Evolutionary conservation across 208 protist genomes (phyloP), one percentile per base, ranked within the genome.

Genomic region (Trypanosoma avium): DNA sequence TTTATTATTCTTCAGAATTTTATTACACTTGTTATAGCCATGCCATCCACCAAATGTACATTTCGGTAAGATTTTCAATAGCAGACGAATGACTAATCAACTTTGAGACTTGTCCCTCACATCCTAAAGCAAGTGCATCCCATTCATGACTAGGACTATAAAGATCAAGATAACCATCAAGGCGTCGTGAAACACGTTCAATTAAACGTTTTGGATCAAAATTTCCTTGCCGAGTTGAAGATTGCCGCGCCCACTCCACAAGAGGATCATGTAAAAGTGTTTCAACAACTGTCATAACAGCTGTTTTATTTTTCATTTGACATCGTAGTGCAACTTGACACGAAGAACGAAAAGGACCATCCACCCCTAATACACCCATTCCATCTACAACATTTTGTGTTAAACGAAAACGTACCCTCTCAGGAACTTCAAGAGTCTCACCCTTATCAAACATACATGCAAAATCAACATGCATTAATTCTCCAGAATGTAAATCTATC

Each of bases 11-110:
- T 43, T 58, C 5, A 5, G 1, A 2, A 6, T 15, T 7, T 58
- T 21, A 10, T 58, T 38, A 15, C 10, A 46, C 36, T 35, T 19
- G n/a, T 56, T 82, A 98, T 7, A 97, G 58, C 90, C 91, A 98
- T 17, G 93, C 80, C 93, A 97, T 98, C 97, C 97, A 98, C 92
- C 96, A 97, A n/a, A 91, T 84, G 77, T 97, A 98, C 94, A 98
- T 98, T 27, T 92, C 77, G 15, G 77, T 79, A 13, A 98, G 80
- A 54, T 98, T 98, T 64, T 97, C 86, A 26, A 88, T 29, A 7
- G 84, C 74, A 10, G 95, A 97, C 13, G 96, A 93, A 65, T 97
- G 84, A 46, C 84, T 84, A 47, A 98, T 98, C 1, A 98, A 81
- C 47, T 93, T 86, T 29, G 94, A 83, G 19, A 98, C 95, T 61